A percentile compares a stretch with the other conserved stretches of the same genome.
Evolutionary conservation across 2,329 filamentous ascomycete genomes (phyloP).

Genomic region (Penicillium sp.): DNA sequence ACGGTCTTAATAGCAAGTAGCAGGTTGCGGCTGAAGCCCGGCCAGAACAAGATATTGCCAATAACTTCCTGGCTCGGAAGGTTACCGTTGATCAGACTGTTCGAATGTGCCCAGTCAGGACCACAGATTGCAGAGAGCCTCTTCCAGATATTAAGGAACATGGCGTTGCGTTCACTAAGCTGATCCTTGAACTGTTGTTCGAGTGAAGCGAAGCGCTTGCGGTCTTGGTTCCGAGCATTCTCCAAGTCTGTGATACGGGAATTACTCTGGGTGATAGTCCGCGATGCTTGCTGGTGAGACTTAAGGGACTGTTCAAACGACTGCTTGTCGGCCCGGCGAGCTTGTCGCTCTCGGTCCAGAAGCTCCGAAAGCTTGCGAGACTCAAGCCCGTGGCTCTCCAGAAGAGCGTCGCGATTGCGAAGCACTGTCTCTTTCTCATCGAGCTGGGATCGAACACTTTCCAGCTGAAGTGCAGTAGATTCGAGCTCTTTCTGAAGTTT

Average conservation of each 20-base stretch:
- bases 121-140: conserved; percentile 81
- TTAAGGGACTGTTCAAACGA: conserved; percentile 86
- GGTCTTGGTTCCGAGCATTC: conserved; percentile 70
- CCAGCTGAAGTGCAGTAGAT: conserved; percentile 75
- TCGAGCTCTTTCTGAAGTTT: conserved; percentile 88
- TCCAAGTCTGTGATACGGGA: conserved; percentile 83
- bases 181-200: conserved; percentile 84
- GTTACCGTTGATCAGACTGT: conserved; percentile 84
- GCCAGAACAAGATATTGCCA: conserved; percentile 69
- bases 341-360: conserved; percentile 83
- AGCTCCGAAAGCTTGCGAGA: conserved; percentile 79
- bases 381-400: conserved; percentile 87
- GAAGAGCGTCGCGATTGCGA: conserved; percentile 79
- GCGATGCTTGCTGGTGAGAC: conserved; percentile 80
- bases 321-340: conserved; percentile 79
- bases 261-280: conserved; percentile 81
- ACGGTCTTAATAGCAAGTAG: conserved; percentile 82
- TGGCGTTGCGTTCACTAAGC: conserved; percentile 80
- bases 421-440: conserved; percentile 90
- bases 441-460: conserved; percentile 70
- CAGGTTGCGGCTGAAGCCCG: conserved; percentile 86
- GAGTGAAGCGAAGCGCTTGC: conserved; percentile 69
- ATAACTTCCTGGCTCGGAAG: conserved; percentile 83
- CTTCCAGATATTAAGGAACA: conserved; percentile 88
- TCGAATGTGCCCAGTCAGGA: conserved; percentile 84